A percentile compares a stretch with the other conserved stretches of the same genome.
phyloP scores from a whole-genome alignment of 2,329 filamentous ascomycete genomes.

The Sporothrix luriei region DNA sequence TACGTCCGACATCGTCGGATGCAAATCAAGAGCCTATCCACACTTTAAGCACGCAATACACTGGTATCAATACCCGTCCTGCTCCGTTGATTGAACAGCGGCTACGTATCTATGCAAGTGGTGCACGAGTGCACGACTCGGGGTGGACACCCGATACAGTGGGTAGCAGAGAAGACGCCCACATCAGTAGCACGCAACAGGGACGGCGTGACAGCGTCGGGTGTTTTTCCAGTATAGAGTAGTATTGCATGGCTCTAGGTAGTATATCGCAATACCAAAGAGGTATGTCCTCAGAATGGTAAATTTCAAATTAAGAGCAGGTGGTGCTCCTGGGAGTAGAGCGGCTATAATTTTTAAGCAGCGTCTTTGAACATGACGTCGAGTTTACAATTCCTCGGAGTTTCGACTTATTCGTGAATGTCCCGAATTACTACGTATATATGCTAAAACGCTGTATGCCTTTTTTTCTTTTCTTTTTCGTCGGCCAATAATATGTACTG shows the following conservation, averaged over 20 bases:
- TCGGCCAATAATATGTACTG: background rate
- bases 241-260: background rate
- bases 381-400: background rate
- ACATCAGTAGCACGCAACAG: background rate
- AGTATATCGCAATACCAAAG: background rate
- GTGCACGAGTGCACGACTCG: no score
- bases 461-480: no score
- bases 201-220: background rate
- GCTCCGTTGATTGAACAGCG: background rate
- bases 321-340: background rate
- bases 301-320: background rate
- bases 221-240: background rate
- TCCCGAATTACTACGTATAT: background rate
- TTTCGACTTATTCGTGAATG: background rate
- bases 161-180: background rate
- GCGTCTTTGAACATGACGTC: background rate
- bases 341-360: background rate
- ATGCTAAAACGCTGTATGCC: background rate
- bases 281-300: background rate
- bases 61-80: background rate
- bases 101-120: background rate
- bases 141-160: slow-evolving; percentile 10
- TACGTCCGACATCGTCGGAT: background rate
- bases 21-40: background rate
- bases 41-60: slow-evolving; percentile 1